phyloP scores from a whole-genome alignment of 106 monocot genomes.

The Dioscorea zingiberensis region DNA sequence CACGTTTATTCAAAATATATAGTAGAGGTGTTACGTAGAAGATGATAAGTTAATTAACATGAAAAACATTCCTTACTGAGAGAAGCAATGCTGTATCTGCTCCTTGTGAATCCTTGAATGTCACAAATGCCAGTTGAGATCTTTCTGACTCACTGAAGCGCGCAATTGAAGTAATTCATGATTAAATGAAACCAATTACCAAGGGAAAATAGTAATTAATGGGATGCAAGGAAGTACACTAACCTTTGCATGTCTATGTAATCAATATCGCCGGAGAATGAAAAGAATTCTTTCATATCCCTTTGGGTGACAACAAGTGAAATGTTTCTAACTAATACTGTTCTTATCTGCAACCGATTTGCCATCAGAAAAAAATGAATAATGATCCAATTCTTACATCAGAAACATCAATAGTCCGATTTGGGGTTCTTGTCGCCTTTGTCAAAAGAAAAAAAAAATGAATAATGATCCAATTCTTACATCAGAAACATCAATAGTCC shows the following conservation, averaged over 20 bases:
- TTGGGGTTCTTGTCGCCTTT: too few relatives aligned
- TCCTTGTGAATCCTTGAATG: conserved; percentile 85
- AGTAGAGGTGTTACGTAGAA: too few relatives aligned
- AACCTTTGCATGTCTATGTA: conserved; percentile 9
- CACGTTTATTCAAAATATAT: not conserved
- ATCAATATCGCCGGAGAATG: conserved; percentile 13
- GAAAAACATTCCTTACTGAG: too few relatives aligned
- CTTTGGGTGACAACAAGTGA: conserved; percentile 3
- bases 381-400: too few relatives aligned
- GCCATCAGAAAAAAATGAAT: too few relatives aligned
- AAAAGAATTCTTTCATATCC: conserved; percentile 10
- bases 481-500: too few relatives aligned
- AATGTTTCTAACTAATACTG: conserved; percentile 8
- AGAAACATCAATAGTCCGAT: too few relatives aligned
- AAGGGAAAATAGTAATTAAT: not conserved
- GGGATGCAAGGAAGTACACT: not conserved
- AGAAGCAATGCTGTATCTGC: conserved; percentile 90
- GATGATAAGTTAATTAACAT: too few relatives aligned
- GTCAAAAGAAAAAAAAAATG: too few relatives aligned
- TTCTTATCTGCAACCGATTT: conserved; percentile 3
- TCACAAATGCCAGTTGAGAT: conserved; percentile 80
- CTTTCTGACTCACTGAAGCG: conserved; percentile 82
- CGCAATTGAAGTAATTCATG: not conserved
- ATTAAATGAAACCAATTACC: not conserved
- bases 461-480: too few relatives aligned